A percentile compares a stretch with the other conserved stretches of the same genome.
Evolutionary conservation across 75 land plant species (phyloP).

Genomic region (Ceratopteris richardii): DNA sequence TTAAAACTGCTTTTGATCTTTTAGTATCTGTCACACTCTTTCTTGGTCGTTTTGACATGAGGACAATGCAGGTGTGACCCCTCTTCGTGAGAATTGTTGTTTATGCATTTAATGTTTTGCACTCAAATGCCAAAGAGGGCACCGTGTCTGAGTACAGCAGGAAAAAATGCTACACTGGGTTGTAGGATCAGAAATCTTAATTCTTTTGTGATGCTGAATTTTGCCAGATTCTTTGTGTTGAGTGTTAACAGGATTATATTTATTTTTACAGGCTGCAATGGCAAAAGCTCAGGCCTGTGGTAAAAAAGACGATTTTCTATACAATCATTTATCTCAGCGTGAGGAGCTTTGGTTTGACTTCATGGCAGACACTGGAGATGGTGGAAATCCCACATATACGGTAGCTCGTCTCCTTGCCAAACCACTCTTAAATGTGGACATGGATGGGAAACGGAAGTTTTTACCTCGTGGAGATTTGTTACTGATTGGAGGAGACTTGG

Average conservation of each 20-base stretch:
- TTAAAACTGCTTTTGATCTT: conserved; percentile 97
- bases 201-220: not conserved
- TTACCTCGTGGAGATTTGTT: conserved; percentile 83
- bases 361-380: conserved; percentile 99
- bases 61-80: conserved; percentile 88
- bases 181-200: too few species aligned
- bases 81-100: not conserved
- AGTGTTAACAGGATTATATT: not conserved
- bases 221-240: conserved; percentile 1
- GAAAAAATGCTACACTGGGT: too few species aligned
- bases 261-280: conserved; percentile 73
- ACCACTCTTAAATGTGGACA: conserved; percentile 41
- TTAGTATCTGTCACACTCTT: conserved; percentile 91
- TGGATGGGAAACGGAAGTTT: conserved; percentile 10
- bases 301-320: conserved; percentile 55
- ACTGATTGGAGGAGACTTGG: conserved; percentile 95
- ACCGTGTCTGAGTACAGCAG: too few species aligned
- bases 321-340: conserved; percentile 56
- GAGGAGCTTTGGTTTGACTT: conserved; percentile 96
- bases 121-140: too few species aligned
- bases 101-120: not conserved
- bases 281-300: conserved; percentile 42
- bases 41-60: conserved; percentile 98
- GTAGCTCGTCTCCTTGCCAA: conserved; percentile 93
- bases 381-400: conserved; percentile 90